Percentiles rank a stretch among this genome's conserved stretches.
Conservation (phyloP, 495 filamentous ascomycete genomes). For the Penicillium paxilli region DNA sequence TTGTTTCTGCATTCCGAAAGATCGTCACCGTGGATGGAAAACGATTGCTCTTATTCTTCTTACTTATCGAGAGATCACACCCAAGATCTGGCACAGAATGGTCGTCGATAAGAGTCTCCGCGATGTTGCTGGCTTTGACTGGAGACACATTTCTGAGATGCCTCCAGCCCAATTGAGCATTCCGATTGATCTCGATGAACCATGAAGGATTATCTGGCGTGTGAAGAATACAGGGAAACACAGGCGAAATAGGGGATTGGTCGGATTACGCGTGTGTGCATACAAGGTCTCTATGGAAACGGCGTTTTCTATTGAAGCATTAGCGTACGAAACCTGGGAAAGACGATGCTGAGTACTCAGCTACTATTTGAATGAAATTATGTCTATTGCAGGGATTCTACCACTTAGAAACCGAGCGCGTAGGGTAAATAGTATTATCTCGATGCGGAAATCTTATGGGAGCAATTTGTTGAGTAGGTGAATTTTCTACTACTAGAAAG, state of each 20-base stretch:
- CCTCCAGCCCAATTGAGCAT: no score
- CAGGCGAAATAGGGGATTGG: background rate
- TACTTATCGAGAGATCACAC: constrained; percentile 26
- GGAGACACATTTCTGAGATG: constrained; percentile 4
- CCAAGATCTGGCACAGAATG: constrained; percentile 24
- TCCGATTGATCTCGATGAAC: no score
- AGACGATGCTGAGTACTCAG: no score
- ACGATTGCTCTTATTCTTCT: constrained; percentile 33
- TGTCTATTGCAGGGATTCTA: no score
- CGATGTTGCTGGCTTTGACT: constrained; percentile 26
- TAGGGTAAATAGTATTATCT: no score
- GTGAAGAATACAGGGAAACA: background rate
- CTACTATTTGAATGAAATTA: no score
- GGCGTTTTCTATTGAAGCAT: background rate
- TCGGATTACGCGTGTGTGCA: background rate
- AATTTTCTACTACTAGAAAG: no score
- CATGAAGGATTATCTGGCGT: no score
- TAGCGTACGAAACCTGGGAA: no score
- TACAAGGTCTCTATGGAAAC: background rate
- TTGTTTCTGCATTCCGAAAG: constrained; percentile 22
- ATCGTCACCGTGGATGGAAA: constrained; percentile 25
- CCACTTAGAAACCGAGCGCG: no score
- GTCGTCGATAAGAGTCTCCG: constrained; percentile 6
- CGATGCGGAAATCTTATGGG: no score
- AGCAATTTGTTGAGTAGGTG: no score